Base-by-base conservation (phyloP, 1,284 basidiomycete species). In the Boletus sp. region DNA sequence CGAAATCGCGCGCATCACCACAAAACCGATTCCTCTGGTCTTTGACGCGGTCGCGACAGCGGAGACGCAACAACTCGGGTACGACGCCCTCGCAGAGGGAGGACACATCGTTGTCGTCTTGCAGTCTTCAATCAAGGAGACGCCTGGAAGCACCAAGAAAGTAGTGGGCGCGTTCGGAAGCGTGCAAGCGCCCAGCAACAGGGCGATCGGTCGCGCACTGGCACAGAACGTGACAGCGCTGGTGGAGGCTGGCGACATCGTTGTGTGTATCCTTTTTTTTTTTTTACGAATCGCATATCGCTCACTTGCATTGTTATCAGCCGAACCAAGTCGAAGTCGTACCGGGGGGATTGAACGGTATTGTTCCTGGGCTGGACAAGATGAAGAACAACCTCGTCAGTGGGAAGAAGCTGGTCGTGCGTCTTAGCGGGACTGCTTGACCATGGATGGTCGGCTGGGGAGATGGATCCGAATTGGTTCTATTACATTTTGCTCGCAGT, bases 351-450 rank as follows among this genome's bases (percentile, higher is more conserved):
- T 26, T 62, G 32, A 44, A 53, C 7, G 54, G 54, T 1, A 46
- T 63, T 4, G 13, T 6, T 12, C 2, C 19, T 2, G 62, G 56
- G 16, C n/a, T 66, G 26, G 50, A 65, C 14, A 61, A 7, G 26
- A 8, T 63, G 37, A 59, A 36, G 49, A 53, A 65, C 17, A 59
- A 59, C 23, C 52, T 61, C 5, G 52, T 65, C 27, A 65, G 55
- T 34, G 60, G 41, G 2, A 61, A 38, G 42, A 59, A 59, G 38
- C 14, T 58, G 32, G 10, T 58, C 12, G 54, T 57, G 20, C 57
- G 25, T 16, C 46, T 42, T 38, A 29, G 25, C 1, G 56, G 65
- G 32, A 63, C 59, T 0, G 35, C 14, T 8, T 54, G 1, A 44
- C 23, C 9, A 4, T 10, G 7, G 33, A n/a, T 9, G 3, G 19